Percentiles rank a stretch among this genome's conserved stretches.
These are phyloP conservation scores for Aspergillus homomorphus DNA, from an alignment of 495 filamentous ascomycete genomes.

Conservation along the genomic window DNA sequence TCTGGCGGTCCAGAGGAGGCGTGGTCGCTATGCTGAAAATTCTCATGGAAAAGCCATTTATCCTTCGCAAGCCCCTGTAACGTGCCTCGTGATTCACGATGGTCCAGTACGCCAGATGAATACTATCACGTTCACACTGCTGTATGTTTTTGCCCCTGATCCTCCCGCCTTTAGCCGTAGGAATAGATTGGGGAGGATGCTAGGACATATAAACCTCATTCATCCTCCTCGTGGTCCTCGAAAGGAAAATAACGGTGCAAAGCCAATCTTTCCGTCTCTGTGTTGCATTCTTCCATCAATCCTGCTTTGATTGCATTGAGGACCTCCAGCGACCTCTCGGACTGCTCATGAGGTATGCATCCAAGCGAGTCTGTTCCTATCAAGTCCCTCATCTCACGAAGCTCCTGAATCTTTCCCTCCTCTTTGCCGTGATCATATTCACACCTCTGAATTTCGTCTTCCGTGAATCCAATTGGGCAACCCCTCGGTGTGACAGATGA, in stretches of 20 bases:
- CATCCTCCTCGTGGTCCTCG: conserved; percentile 26
- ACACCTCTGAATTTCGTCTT: conserved; percentile 17
- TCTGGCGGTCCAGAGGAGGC: too few relatives aligned
- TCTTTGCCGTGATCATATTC: conserved; percentile 15
- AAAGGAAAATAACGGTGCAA: conserved; percentile 27
- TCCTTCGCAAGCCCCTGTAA: too few relatives aligned
- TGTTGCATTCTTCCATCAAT: conserved; percentile 25
- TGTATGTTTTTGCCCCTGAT: too few relatives aligned
- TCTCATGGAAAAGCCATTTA: too few relatives aligned
- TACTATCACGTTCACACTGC: too few relatives aligned
- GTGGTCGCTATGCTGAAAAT: too few relatives aligned
- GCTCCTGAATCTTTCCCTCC: conserved; percentile 24
- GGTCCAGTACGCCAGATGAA: too few relatives aligned
- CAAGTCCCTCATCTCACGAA: conserved; percentile 25
- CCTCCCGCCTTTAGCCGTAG: too few relatives aligned
- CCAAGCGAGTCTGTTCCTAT: conserved; percentile 26
- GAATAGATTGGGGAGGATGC: too few relatives aligned
- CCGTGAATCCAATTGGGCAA: conserved; percentile 21
- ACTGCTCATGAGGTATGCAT: conserved; percentile 27
- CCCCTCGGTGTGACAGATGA: too few relatives aligned
- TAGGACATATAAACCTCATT: too few relatives aligned
- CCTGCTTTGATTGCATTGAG: conserved; percentile 22
- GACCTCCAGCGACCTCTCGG: conserved; percentile 20
- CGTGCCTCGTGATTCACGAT: too few relatives aligned
- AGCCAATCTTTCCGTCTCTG: conserved; percentile 22